Percentiles rank a stretch among this genome's conserved stretches.
phyloP scores from a whole-genome alignment of 2,329 filamentous ascomycete species.

The Emmonsiellopsis sp. region DNA sequence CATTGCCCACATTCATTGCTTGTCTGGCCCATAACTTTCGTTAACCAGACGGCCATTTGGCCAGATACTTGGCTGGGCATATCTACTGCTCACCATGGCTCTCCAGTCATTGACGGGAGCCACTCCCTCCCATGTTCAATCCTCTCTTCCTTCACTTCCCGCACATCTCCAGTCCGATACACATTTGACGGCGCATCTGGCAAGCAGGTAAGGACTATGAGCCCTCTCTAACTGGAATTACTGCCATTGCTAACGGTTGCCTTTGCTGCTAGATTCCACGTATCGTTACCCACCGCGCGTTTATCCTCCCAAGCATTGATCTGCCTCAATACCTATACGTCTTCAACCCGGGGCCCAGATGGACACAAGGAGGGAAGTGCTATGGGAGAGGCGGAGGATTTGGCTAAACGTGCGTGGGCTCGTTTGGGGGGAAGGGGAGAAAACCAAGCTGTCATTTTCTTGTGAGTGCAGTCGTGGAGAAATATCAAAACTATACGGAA shows the following conservation, averaged over 20 bases:
- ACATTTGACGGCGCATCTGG: constrained; percentile 42
- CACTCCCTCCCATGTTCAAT: constrained; percentile 58
- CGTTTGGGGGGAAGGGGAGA: constrained; percentile 80
- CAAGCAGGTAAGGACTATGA: constrained; percentile 33
- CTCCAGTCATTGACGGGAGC: constrained; percentile 30
- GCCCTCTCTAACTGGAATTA: too few relatives aligned
- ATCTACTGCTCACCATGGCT: constrained; percentile 25
- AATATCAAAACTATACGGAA: background rate
- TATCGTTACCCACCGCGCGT: constrained; percentile 74
- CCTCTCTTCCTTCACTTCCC: constrained; percentile 79
- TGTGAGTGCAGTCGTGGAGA: constrained; percentile 52
- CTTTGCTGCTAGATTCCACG: constrained; percentile 83
- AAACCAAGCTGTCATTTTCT: constrained; percentile 84
- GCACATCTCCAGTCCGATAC: constrained; percentile 51
- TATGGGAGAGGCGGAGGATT: constrained; percentile 83
- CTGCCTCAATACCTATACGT: constrained; percentile 88
- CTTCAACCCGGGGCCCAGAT: constrained; percentile 79
- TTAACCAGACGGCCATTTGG: background rate
- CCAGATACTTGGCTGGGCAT: background rate
- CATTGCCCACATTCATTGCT: background rate
- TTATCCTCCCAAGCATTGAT: constrained; percentile 89
- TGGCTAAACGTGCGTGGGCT: constrained; percentile 77
- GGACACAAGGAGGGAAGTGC: constrained; percentile 85
- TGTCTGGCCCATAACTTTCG: background rate
- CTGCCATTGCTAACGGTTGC: constrained; percentile 1